A percentile compares a stretch with the other conserved stretches of the same genome.
These are phyloP conservation scores for Debaryomyces singareniensis DNA, from an alignment of 1,139 yeast genomes.

Conservation along the genomic window DNA sequence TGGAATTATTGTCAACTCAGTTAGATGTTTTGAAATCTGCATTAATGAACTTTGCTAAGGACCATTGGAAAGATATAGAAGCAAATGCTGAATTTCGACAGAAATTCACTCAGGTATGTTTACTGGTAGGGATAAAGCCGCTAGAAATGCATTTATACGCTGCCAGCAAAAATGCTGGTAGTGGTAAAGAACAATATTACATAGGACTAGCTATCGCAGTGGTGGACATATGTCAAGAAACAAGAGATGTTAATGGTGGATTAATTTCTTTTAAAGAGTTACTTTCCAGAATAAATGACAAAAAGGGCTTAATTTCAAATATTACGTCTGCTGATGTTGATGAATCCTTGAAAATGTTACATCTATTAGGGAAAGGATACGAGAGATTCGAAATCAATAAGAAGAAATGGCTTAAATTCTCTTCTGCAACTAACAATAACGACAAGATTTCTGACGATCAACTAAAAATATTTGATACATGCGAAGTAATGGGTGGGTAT, in stretches of 20 bases:
- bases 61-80: constrained; percentile 56
- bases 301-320: constrained; percentile 13
- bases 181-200: constrained; percentile 41
- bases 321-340: constrained; percentile 16
- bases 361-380: constrained; percentile 31
- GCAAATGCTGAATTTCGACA: constrained; percentile 58
- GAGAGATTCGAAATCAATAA: constrained; percentile 27
- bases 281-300: constrained; percentile 18
- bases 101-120: constrained; percentile 70
- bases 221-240: constrained; percentile 67
- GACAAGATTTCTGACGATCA: constrained; percentile 51
- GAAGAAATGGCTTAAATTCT: constrained; percentile 36
- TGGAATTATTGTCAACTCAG: constrained; percentile 50
- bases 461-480: constrained; percentile 60
- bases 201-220: constrained; percentile 65
- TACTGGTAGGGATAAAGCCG: constrained; percentile 80
- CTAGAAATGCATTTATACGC: constrained; percentile 41
- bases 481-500: constrained; percentile 60
- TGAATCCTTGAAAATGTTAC: constrained; percentile 14
- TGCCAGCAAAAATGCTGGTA: constrained; percentile 2
- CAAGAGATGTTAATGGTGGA: constrained; percentile 76
- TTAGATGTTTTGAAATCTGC: constrained; percentile 57
- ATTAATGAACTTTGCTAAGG: constrained; percentile 55
- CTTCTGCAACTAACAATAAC: constrained; percentile 22
- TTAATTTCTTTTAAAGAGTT: constrained; percentile 62